These are phyloP conservation scores for Aspergillus olivimuriae DNA, from an alignment of 495 filamentous ascomycete species.

Conservation along the genomic window DNA sequence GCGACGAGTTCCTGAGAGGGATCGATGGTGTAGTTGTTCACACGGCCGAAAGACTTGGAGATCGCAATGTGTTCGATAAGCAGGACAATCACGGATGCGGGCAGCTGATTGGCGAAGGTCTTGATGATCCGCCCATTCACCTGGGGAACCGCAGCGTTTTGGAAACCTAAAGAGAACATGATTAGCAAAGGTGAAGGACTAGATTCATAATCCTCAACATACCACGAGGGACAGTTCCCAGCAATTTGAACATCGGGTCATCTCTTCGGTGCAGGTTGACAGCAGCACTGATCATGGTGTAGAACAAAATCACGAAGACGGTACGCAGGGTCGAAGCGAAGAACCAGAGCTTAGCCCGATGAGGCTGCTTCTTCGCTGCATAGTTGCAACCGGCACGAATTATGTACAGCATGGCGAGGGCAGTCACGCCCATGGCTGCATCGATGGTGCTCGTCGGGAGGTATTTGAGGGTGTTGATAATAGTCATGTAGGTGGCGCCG, in stretches of 20 bases:
- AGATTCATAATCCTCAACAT: neutral
- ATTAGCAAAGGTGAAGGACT: neutral
- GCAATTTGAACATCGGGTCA: conserved; percentile 54
- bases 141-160: conserved; percentile 68
- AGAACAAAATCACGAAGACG: conserved; percentile 87
- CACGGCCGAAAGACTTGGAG: conserved; percentile 90
- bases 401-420: conserved; percentile 73
- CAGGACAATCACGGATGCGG: conserved; percentile 82
- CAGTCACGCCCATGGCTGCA: conserved; percentile 85
- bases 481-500: conserved; percentile 72
- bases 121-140: conserved; percentile 58
- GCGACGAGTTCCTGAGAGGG: conserved; percentile 95
- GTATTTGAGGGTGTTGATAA: conserved; percentile 82
- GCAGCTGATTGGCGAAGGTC: conserved; percentile 57
- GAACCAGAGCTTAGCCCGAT: conserved; percentile 71
- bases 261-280: conserved; percentile 57
- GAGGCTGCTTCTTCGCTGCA: conserved; percentile 61
- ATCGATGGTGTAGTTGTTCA: conserved; percentile 98
- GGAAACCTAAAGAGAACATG: conserved; percentile 52
- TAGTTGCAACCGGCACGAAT: conserved; percentile 67
- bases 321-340: conserved; percentile 85
- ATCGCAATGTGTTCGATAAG: conserved; percentile 98
- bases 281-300: conserved; percentile 85
- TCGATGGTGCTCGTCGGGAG: conserved; percentile 63
- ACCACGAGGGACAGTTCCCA: conserved; percentile 74